Base-by-base conservation (phyloP, 2,329 filamentous ascomycete genomes). In the Pyricularia sp. region DNA sequence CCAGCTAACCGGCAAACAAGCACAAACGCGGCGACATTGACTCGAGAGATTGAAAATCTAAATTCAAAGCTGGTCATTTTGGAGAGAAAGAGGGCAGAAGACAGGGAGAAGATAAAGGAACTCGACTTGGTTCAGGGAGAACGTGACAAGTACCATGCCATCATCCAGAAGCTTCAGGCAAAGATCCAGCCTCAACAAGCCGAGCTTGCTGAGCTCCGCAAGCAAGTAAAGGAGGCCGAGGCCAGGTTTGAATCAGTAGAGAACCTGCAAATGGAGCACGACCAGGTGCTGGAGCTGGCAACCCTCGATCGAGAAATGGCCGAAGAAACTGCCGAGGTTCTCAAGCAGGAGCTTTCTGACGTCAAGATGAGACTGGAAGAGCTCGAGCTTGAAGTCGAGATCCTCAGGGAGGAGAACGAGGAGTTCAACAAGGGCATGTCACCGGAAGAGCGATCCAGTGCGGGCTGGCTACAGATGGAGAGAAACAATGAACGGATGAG, bases 251-350 rank as follows among this genome's bases (percentile, higher is more conserved):
- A 91, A 69, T 83, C 88, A 26, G 82, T 95, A 2, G 92, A 94
- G 73, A 84, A 85, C 33, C 83, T 91, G 68, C 90, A 95, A 76
- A 91, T 92, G 9, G 93, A 97, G 72, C 90, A 96, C 77, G 95
- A 98, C 33, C 86, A 90, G 3, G 87, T 91, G 7, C 81, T 97
- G 75, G 95, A 99, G 79, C 87, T 95, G 79, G 93, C 93, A 7
- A 90, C 92, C 0, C 82, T 99, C 30, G 95, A 99, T 76, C 88
- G 92, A 64, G 94, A 99, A 78, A 97, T 98, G 92, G 95, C 95
- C 0, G 94, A 99, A 78, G 94, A 97, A 79, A 93, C 89, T 63
- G 90, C 92, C 0, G 95, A 98, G 73, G 88, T 90, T 23, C 83
- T 91, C 67, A 95, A 93, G 77, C 85, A 87, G 1, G 94, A 99